Evolutionary conservation across 495 filamentous ascomycete species (phyloP).

Genomic region (Ascodesmis nigricans): DNA sequence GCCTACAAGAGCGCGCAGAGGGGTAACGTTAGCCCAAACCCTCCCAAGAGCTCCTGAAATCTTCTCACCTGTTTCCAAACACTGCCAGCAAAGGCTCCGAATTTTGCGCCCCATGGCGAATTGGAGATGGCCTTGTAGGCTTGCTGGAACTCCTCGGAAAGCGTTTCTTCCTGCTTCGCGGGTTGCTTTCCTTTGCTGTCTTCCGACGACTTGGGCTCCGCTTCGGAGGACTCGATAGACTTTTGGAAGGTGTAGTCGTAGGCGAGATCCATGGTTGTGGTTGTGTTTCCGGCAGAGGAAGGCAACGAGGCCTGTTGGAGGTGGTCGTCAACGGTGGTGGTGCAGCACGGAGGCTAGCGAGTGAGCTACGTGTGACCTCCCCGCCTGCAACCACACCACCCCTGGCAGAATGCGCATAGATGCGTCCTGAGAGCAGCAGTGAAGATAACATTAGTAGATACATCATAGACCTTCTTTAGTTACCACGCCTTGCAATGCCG

Average conservation of each 20-base stretch:
- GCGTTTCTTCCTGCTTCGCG: slow-evolving; percentile 32
- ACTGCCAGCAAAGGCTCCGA: slow-evolving; percentile 72
- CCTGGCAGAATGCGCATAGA: not conserved
- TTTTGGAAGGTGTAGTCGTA: slow-evolving; percentile 86
- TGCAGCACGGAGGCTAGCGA: slow-evolving; percentile 10
- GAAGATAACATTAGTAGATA: not conserved
- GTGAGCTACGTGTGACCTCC: slow-evolving; percentile 20
- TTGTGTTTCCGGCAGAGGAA: slow-evolving; percentile 6
- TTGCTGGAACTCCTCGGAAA: slow-evolving; percentile 81
- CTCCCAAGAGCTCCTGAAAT: not conserved
- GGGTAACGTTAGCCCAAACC: no score
- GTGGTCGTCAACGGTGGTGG: slow-evolving; percentile 7
- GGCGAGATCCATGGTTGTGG: slow-evolving; percentile 61
- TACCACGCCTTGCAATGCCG: not conserved
- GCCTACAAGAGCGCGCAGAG: no score
- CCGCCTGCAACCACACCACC: slow-evolving; percentile 20
- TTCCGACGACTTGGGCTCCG: no score
- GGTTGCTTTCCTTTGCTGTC: no score
- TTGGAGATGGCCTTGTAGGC: slow-evolving; percentile 81
- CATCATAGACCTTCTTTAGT: not conserved
- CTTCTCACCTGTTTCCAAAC: slow-evolving; percentile 57
- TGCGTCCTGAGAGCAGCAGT: not conserved
- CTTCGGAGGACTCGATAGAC: slow-evolving; percentile 42
- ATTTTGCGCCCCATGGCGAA: slow-evolving; percentile 70
- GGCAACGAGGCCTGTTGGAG: slow-evolving; percentile 3